These are phyloP conservation scores for Backusella tarrabulga DNA, from an alignment of 192 early-diverging fungal species.

Conservation along the genomic window DNA sequence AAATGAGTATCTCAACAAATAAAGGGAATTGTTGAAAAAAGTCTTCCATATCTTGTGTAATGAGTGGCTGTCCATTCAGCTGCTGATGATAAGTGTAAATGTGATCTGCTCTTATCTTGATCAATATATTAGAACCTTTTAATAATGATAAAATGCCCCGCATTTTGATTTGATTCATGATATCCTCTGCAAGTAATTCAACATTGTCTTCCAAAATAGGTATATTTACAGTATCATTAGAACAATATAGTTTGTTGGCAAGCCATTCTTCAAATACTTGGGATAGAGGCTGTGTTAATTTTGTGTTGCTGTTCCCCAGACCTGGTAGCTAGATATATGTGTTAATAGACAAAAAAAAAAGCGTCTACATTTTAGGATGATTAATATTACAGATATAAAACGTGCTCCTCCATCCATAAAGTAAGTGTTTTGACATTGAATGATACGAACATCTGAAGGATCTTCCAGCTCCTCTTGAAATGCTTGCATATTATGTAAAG, in stretches of 20 bases:
- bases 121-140: slow-evolving; percentile 21
- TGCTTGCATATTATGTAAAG: not conserved
- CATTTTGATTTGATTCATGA: slow-evolving; percentile 34
- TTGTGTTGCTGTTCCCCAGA: slow-evolving; percentile 30
- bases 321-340: slow-evolving; percentile 24
- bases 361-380: not conserved
- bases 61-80: slow-evolving; percentile 24
- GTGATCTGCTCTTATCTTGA: slow-evolving; percentile 41
- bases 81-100: slow-evolving; percentile 34
- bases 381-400: slow-evolving; percentile 35
- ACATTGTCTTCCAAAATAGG: slow-evolving; percentile 40
- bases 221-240: slow-evolving; percentile 18
- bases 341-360: not conserved
- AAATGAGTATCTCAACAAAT: slow-evolving; percentile 38
- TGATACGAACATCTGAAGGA: slow-evolving; percentile 19
- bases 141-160: slow-evolving; percentile 8
- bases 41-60: slow-evolving; percentile 35
- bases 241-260: slow-evolving; percentile 30
- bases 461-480: slow-evolving; percentile 21
- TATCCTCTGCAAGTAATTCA: slow-evolving; percentile 34
- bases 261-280: slow-evolving; percentile 41
- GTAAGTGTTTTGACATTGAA: slow-evolving; percentile 34
- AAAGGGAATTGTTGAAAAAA: slow-evolving; percentile 44
- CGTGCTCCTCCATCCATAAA: slow-evolving; percentile 37
- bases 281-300: slow-evolving; percentile 29